Percentiles rank a stretch among this genome's conserved stretches.
Evolutionary conservation across 108 stramenopile genomes (phyloP).

Genomic region (Poteriospumella lacustris): DNA sequence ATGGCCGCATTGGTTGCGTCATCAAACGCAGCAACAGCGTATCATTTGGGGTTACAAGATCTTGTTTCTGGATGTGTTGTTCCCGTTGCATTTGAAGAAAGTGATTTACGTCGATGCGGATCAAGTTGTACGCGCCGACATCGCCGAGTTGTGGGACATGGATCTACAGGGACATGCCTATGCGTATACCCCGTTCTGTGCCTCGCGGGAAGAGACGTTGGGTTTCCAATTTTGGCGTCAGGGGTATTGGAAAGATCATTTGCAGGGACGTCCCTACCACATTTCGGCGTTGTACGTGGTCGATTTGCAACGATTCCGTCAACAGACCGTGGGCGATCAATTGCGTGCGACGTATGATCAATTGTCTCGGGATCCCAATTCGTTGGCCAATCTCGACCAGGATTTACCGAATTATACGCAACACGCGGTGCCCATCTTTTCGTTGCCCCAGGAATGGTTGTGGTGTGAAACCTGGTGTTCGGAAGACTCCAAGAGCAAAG

Average conservation of each 20-base stretch:
- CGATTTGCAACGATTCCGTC: conserved; percentile 76
- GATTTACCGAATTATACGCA: conserved; percentile 97
- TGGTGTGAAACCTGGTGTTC: conserved; percentile 99
- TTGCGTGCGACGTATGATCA: conserved; percentile 84
- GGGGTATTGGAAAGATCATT: conserved; percentile 89
- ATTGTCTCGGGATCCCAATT: conserved; percentile 86
- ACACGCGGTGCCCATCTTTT: conserved; percentile 74
- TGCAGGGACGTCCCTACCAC: conserved; percentile 87
- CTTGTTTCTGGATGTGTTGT: conserved; percentile 96
- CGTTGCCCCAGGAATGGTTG: conserved; percentile 94
- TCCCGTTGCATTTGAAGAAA: conserved; percentile 89
- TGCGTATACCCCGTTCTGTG: conserved; percentile 95
- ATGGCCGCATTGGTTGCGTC: conserved; percentile 97
- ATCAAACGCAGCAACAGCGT: conserved; percentile 93
- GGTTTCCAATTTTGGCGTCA: conserved; percentile 89
- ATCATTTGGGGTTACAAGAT: conserved; percentile 99
- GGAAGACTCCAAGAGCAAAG: conserved; percentile 81
- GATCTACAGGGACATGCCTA: conserved; percentile 80
- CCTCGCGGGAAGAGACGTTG: conserved; percentile 76
- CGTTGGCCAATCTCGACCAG: conserved; percentile 93
- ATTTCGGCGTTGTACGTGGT: conserved; percentile 98
- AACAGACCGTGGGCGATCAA: conserved; percentile 14
- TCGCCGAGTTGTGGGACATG: conserved; percentile 93
- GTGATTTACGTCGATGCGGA: conserved; percentile 79
- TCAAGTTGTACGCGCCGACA: conserved; percentile 91